Base-by-base conservation (phyloP, 805 yeast genomes). In the Hanseniaspora thailandica region DNA sequence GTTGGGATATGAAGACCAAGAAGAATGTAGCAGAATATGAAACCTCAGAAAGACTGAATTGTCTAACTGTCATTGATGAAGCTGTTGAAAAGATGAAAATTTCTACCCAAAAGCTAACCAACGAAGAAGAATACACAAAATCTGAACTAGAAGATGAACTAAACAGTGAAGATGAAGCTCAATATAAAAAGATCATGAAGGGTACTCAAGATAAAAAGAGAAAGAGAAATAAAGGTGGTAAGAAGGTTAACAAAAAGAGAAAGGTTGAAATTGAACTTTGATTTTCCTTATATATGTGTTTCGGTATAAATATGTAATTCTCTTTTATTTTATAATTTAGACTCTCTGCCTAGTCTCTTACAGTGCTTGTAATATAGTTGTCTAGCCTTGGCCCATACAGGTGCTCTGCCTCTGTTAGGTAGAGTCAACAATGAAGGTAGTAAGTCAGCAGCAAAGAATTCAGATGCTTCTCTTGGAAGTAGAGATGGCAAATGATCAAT, bases 391-490 rank as follows among this genome's bases (percentile, higher is more conserved):
- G 74, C 76, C 99, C 99, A 93, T 23, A 88, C 97, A 15, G 88
- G 87, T 26, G 95, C 84, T 44, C 81, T 72, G 52, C 80, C 72
- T 71, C 97, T 83, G 58, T 86, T 70, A 62, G 94, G 89, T 62
- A 93, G 76, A 66, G 85, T 81, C 69, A 86, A 76, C 66, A 93
- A 75, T 17, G 94, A 84, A 40, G 99, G 98, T 64, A 93, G 70
- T 66, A 93, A 75, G 69, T 93, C 97, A 57, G 71, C 76, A 43
- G 94, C 78, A 71, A 87, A 93, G 58, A 81, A 81, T 73, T 93
- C 98, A 7, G 96, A 87, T 23, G 97, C 84, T 71, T 93, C 99
- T 72, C 98, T 85, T 63, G 99, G 99, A 59, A 93, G 76, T 66
- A 93, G 72, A 8, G 95, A 82, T 39, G 99, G 99, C 63, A 93